These are phyloP conservation scores for Cylindrotheca fusiformis DNA, from an alignment of 108 stramenopile genomes.

Conservation along the genomic window DNA sequence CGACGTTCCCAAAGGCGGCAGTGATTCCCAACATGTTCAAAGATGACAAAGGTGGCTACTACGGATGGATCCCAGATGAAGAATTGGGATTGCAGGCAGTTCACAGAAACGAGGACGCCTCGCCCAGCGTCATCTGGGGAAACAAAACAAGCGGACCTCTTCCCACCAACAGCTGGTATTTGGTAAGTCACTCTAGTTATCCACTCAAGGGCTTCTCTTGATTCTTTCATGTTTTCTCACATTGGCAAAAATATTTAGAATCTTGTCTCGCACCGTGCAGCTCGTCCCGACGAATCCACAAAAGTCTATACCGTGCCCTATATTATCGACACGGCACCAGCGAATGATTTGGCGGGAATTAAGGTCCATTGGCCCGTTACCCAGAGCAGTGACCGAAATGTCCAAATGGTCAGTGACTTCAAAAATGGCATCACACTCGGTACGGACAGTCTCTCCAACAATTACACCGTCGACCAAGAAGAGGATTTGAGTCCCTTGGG, in stretches of 20 bases:
- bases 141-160: constrained; percentile 8
- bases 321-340: constrained; percentile 50
- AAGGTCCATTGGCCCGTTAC: constrained; percentile 49
- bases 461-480: not conserved
- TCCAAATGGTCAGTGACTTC: constrained; percentile 50
- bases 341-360: constrained; percentile 33
- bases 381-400: constrained; percentile 32
- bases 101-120: not conserved
- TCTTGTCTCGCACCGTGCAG: constrained; percentile 18
- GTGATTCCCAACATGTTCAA: not conserved
- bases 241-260: constrained; percentile 5
- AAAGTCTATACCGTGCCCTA: constrained; percentile 66
- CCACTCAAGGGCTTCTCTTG: not conserved
- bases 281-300: constrained; percentile 34
- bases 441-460: not conserved
- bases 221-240: not conserved
- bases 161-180: constrained; percentile 30
- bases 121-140: constrained; percentile 5
- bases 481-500: constrained; percentile 38
- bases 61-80: not conserved
- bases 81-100: constrained; percentile 2
- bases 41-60: not conserved
- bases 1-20: not conserved
- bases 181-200: constrained; percentile 14
- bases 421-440: constrained; percentile 69